Percentiles rank a stretch among this genome's conserved stretches.
These are phyloP conservation scores for Nadsonia commutata DNA, from an alignment of 1,139 yeast species.

Conservation along the genomic window DNA sequence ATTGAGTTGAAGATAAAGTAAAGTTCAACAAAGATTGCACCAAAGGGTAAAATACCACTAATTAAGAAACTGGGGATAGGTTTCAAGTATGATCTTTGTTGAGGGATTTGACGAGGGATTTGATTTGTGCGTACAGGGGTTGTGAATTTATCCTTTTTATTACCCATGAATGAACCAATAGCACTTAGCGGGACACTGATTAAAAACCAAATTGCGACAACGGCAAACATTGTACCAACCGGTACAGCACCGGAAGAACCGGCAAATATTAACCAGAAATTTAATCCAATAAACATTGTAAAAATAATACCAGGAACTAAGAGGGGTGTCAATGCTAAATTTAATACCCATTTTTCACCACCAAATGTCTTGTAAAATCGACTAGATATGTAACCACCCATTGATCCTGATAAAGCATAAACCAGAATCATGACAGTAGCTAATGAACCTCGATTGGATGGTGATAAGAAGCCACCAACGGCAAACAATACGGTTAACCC, in stretches of 20 bases:
- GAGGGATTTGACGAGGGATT: constrained; percentile 91
- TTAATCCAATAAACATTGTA: constrained; percentile 47
- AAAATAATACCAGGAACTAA: constrained; percentile 74
- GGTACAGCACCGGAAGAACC: constrained; percentile 94
- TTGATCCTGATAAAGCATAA: constrained; percentile 62
- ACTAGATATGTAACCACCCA: constrained; percentile 81
- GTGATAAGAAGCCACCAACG: constrained; percentile 76
- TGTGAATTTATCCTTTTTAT: constrained; percentile 43
- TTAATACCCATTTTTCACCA: constrained; percentile 83
- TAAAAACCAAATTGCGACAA: constrained; percentile 70
- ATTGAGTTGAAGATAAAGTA: constrained; percentile 75
- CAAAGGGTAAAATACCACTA: constrained; percentile 89
- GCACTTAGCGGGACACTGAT: constrained; percentile 76
- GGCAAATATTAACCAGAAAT: constrained; percentile 65
- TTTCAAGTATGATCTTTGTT: constrained; percentile 73
- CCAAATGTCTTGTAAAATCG: constrained; percentile 77
- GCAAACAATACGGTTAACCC: constrained; percentile 68
- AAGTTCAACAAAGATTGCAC: constrained; percentile 88
- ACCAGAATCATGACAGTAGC: constrained; percentile 79
- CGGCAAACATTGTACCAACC: constrained; percentile 72
- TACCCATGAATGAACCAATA: constrained; percentile 64
- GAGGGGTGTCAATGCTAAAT: constrained; percentile 68
- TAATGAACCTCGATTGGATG: constrained; percentile 87
- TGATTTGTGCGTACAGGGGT: constrained; percentile 77
- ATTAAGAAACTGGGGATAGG: constrained; percentile 53